Evolutionary conservation across 2,329 filamentous ascomycete species (phyloP).

Genomic region (Pyrenophora seminiperda): DNA sequence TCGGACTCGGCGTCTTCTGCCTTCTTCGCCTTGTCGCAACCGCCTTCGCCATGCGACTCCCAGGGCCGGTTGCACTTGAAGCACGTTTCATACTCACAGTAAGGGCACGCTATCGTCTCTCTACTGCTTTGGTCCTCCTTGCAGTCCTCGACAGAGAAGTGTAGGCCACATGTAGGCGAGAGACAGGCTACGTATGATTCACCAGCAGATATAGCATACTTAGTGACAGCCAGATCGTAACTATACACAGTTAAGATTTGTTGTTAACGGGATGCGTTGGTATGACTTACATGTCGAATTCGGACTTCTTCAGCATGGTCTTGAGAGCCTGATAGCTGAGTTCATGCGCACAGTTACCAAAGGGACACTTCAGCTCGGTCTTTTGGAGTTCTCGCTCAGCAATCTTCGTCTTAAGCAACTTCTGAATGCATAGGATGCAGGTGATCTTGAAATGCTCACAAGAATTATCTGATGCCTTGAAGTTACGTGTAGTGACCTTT

Average conservation of each 20-base stretch:
- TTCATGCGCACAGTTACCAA: constrained; percentile 16
- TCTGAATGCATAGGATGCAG: constrained; percentile 28
- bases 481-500: constrained; percentile 14
- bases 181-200: constrained; percentile 27
- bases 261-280: no score
- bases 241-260: constrained; percentile 18
- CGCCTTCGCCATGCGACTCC: constrained; percentile 13
- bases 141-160: constrained; percentile 34
- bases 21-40: constrained; percentile 24
- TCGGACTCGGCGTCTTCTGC: constrained; percentile 24
- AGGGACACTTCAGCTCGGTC: constrained; percentile 21
- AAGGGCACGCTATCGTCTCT: constrained; percentile 28
- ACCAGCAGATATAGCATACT: constrained; percentile 17
- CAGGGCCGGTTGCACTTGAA: constrained; percentile 29
- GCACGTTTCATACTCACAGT: constrained; percentile 29
- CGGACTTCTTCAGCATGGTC: constrained; percentile 10
- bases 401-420: constrained; percentile 27
- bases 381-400: constrained; percentile 18
- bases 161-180: constrained; percentile 22
- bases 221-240: constrained; percentile 27
- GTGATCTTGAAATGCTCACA: constrained; percentile 30
- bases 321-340: constrained; percentile 17
- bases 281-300: constrained; percentile 23
- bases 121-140: background rate
- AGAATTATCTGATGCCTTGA: constrained; percentile 10